A percentile compares a stretch with the other conserved stretches of the same genome.
phyloP scores from a whole-genome alignment of 2,329 filamentous ascomycete species.

The Lecanoromycetidae sp. region DNA sequence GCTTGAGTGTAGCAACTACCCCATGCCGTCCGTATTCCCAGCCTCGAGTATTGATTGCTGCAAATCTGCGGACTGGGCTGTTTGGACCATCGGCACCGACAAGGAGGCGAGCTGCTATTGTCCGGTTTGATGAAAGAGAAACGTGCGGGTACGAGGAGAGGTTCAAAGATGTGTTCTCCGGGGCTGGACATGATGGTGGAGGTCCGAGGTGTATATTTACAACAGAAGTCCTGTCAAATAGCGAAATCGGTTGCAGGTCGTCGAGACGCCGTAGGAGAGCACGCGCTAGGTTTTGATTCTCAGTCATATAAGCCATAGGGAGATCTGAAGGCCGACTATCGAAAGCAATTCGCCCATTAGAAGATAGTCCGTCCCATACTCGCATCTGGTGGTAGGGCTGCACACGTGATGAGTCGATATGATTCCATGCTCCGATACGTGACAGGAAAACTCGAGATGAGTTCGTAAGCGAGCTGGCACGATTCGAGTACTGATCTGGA shows the following conservation, averaged over 20 bases:
- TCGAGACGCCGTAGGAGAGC: conserved; percentile 61
- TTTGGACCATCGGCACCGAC: conserved; percentile 92
- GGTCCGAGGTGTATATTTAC: conserved; percentile 66
- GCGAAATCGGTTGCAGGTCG: conserved; percentile 51
- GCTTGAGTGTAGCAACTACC: conserved; percentile 73
- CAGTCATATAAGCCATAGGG: conserved; percentile 84
- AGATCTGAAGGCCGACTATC: conserved; percentile 49
- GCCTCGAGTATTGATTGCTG: conserved; percentile 69
- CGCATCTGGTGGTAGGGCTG: conserved; percentile 94
- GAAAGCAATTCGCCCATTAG: conserved; percentile 66
- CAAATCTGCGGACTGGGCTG: conserved; percentile 81
- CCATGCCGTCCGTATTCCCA: conserved; percentile 93
- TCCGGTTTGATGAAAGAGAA: conserved; percentile 53
- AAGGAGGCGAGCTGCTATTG: conserved; percentile 68
- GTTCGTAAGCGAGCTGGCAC: conserved; percentile 89
- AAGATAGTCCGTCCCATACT: conserved; percentile 87
- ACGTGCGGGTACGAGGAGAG: conserved; percentile 81
- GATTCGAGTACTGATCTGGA: conserved; percentile 67
- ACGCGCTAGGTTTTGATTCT: conserved; percentile 80
- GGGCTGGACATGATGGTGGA: neutral
- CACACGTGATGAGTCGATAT: conserved; percentile 59
- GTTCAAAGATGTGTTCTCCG: conserved; percentile 52
- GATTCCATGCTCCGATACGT: conserved; percentile 71
- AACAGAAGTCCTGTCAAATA: conserved; percentile 68
- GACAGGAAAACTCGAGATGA: conserved; percentile 73